Evolutionary conservation across 352 stramenopile genomes (phyloP), one percentile per base, ranked within the genome.

Genomic region (Phytophthora kernoviae): DNA sequence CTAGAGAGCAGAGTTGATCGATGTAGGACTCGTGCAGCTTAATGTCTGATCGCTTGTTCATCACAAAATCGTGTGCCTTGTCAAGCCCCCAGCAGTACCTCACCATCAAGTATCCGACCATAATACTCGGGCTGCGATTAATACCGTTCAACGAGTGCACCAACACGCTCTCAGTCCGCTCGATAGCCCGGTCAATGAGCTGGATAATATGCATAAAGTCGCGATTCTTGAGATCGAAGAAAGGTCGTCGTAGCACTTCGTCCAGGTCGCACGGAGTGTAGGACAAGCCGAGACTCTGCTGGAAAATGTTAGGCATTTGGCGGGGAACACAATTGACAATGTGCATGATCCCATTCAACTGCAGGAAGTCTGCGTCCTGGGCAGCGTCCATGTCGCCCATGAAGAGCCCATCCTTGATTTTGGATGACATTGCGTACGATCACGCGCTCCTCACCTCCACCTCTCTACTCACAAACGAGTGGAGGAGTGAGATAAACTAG

Each of bases 351-450:
- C 95, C 96, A 45, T 98, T 98, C 36, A 97, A 75, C 70, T 96
- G 87, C 27, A 98, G 74, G 71, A 98, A 98, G 50, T 98, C 92
- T 40, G 85, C 77, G 60, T 98, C 92, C 65, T 98, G 91, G 32
- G 84, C 90, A n/a, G 88, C 86, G 43, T 97, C 88, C 18, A 93
- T 85, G 66, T 98, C 93, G 58, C 91, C 92, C 66, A 98, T 93
- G 75, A 98, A 98, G 43, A 98, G 79, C 7, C 90, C 90, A 75
- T 98, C 93, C 73, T 96, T 97, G 62, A 98, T 91, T 70, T 97
- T 97, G 27, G 91, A 96, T 55, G 92, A 96, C 91, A 98, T 98
- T 41, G 24, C 50, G 26, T 52, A 52, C 47, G 48, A 51, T 54
- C 51, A 54, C 36, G 34, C 55, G 43, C 58, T 49, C 24, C 26